Conservation (phyloP, 148 eudicot genomes). For the Diospyros lotus region DNA sequence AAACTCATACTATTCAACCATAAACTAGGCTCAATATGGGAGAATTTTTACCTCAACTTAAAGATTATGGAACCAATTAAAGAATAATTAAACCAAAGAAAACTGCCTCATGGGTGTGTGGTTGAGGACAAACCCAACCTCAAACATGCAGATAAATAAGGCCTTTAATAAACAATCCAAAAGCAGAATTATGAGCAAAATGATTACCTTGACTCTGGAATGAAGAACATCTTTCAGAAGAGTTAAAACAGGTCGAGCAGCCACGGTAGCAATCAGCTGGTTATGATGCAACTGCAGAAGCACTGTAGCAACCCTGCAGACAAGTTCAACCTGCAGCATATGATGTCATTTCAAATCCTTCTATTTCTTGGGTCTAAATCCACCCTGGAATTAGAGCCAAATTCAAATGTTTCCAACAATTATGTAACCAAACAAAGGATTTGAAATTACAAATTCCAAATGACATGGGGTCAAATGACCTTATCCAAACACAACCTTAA, state of each 20-base stretch:
- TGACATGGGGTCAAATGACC: too few species aligned
- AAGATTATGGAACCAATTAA: neutral
- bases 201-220: conserved; percentile 74
- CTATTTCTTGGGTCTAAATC: too few species aligned
- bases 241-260: conserved; percentile 68
- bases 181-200: too few species aligned
- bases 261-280: conserved; percentile 66
- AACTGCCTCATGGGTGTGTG: neutral
- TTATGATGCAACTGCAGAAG: conserved; percentile 70
- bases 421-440: too few species aligned
- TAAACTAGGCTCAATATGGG: neutral
- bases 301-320: conserved; percentile 66
- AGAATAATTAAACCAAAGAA: neutral
- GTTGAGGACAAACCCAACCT: neutral
- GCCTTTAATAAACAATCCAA: too few species aligned
- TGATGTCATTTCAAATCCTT: too few species aligned
- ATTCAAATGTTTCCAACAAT: too few species aligned
- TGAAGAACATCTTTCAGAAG: conserved; percentile 66
- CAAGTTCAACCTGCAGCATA: conserved; percentile 74
- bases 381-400: too few species aligned
- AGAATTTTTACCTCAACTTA: neutral
- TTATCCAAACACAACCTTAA: too few species aligned
- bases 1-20: neutral
- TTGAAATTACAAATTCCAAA: too few species aligned
- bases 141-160: too few species aligned